phyloP scores from a whole-genome alignment of 331 rosid species.

The Malus hybrid region DNA sequence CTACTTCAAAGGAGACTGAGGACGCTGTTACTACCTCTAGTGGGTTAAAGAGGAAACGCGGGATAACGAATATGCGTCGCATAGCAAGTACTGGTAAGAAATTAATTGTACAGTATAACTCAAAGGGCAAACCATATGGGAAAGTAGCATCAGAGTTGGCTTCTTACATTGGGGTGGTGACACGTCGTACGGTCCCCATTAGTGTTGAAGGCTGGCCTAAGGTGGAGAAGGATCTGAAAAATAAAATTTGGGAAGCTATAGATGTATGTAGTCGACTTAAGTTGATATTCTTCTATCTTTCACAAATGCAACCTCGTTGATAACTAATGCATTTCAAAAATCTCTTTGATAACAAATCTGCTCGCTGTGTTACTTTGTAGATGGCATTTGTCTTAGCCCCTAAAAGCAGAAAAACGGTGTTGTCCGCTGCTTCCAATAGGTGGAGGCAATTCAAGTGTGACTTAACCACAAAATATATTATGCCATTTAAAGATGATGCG shows the following conservation, averaged over 20 bases:
- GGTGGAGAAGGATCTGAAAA: slow-evolving; percentile 5
- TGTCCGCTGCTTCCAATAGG: slow-evolving; percentile 3
- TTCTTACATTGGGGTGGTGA: slow-evolving; percentile 5
- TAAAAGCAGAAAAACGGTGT: neutral
- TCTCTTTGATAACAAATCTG: neutral
- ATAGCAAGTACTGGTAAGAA: neutral
- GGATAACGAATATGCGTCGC: neutral
- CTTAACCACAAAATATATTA: neutral
- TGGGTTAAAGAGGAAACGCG: neutral
- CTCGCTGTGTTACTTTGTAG: neutral
- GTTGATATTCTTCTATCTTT: neutral
- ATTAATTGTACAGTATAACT: slow-evolving; percentile 1
- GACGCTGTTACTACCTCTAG: neutral
- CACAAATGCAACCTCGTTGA: no score
- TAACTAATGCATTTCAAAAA: no score
- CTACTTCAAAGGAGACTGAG: neutral
- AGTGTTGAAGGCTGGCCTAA: slow-evolving; percentile 6
- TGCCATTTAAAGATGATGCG: slow-evolving; percentile 3
- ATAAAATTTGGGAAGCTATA: neutral
- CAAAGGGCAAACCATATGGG: neutral
- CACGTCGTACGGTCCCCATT: neutral
- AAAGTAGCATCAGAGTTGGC: slow-evolving; percentile 4
- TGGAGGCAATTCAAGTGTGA: slow-evolving; percentile 13
- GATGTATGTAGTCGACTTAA: neutral
- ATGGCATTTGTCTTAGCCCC: neutral